phyloP scores from a whole-genome alignment of 2,329 filamentous ascomycete genomes.

The Aspergillus sp. region DNA sequence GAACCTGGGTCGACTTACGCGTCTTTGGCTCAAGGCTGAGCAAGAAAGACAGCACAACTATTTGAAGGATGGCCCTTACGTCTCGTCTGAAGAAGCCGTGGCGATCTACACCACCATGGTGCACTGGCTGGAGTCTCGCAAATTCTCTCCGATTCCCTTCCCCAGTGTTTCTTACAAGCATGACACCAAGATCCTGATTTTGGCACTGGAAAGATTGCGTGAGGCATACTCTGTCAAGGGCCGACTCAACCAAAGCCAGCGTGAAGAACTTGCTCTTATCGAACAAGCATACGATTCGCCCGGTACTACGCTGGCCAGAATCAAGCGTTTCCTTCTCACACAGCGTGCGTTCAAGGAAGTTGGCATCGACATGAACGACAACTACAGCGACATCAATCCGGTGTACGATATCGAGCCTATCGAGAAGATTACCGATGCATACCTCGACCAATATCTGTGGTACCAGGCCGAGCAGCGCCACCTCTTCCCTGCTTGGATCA shows the following conservation, averaged over 20 bases:
- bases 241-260: conserved; percentile 90
- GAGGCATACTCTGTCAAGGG: conserved; percentile 98
- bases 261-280: conserved; percentile 91
- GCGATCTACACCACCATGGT: conserved; percentile 98
- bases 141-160: conserved; percentile 98
- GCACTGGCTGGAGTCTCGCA: conserved; percentile 96
- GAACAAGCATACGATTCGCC: conserved; percentile 98
- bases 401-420: conserved; percentile 99
- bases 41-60: conserved; percentile 99
- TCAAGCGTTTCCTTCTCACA: conserved; percentile 94
- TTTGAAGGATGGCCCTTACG: conserved; percentile 97
- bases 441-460: conserved; percentile 97
- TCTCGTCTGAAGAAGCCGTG: conserved; percentile 95
- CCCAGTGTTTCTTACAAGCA: conserved; percentile 99
- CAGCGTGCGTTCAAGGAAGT: conserved; percentile 99
- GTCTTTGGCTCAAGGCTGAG: conserved; percentile 95
- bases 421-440: conserved; percentile 98
- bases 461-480: conserved; percentile 97
- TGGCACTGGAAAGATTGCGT: conserved; percentile 84
- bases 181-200: conserved; percentile 95
- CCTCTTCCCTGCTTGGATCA: conserved; percentile 97
- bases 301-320: conserved; percentile 87
- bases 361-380: conserved; percentile 99
- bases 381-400: conserved; percentile 97
- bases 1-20: conserved; percentile 88